These are phyloP conservation scores for Venturia aucupariae DNA, from an alignment of 2,329 filamentous ascomycete genomes.

Conservation along the genomic window DNA sequence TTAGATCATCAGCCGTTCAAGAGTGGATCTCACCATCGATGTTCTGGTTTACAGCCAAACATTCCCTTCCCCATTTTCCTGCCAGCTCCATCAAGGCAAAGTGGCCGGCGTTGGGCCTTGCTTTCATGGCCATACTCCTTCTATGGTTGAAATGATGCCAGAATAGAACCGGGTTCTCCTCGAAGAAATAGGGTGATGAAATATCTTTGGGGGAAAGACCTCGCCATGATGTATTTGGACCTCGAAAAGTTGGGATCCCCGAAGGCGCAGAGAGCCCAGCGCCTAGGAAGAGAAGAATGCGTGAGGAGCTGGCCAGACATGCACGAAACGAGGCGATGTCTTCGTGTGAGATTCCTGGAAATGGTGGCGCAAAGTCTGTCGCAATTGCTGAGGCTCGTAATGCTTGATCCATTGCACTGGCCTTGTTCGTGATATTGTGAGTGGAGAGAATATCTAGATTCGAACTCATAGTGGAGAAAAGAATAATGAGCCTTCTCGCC, in stretches of 20 bases:
- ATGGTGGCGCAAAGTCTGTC: background rate
- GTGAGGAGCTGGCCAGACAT: background rate
- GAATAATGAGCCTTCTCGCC: too few relatives aligned
- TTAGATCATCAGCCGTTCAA: background rate
- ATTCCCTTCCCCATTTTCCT: background rate
- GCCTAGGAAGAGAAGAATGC: background rate
- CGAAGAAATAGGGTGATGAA: background rate
- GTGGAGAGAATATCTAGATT: too few relatives aligned
- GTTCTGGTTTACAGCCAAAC: background rate
- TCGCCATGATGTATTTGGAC: background rate
- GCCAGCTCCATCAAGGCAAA: background rate
- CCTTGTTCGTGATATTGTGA: background rate
- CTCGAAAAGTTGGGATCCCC: background rate
- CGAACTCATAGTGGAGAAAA: too few relatives aligned
- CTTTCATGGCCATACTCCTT: background rate
- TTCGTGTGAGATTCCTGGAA: background rate
- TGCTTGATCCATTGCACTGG: background rate
- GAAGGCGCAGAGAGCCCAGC: background rate
- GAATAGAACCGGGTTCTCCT: background rate
- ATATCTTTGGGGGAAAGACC: background rate
- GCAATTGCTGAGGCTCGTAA: background rate
- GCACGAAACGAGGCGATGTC: background rate
- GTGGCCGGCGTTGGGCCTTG: background rate
- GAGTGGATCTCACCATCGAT: constrained; percentile 6
- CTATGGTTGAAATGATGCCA: background rate